Evolutionary conservation across 768 basidiomycete species (phyloP), one percentile per base, ranked within the genome.

Genomic region (Tubosaeta sp.): DNA sequence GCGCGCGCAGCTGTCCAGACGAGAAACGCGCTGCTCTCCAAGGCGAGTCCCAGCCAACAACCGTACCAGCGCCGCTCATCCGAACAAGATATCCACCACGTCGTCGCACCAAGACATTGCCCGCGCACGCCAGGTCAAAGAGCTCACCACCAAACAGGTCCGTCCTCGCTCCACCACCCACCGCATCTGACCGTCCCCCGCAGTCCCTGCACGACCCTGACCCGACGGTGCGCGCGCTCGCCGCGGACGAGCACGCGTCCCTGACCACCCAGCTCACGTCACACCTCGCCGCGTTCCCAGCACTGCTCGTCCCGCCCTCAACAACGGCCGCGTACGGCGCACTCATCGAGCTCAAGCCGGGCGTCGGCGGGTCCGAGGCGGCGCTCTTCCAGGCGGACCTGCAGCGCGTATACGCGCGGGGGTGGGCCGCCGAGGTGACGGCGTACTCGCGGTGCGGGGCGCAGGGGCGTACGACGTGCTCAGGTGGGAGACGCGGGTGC

Each of bases 401-500:
- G 25, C 60, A 90, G 38, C 73, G 86, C 30, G 94, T 97, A 85
- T 97, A 97, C 64, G 70, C 68, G 0, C 71, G 72, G 13, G 75
- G 74, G 0, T 96, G 91, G 90, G 76, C 78, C 34, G 74, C 81
- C 6, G 83, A 83, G 88, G 90, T 1, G 89, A 92, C 51, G 90
- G 86, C 6, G 79, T 87, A n/a, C 67, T 93, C 9, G 91, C 94
- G 61, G 72, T 94, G 12, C 84, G 84, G 53, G 90, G 91, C 0
- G 70, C 78, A 2, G 86, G 87, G 0, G 84, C 82, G 10, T 97
- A 89, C 59, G 94, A 94, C 52, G 68, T 73, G 1, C 66, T 98
- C 47, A 73, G 84, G 32, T 94, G 87, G 84, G 96, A 99, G 68
- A 93, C 88, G 52, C 96, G 96, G 3, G 93, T 99, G 0, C 96